Base-by-base conservation (phyloP, 768 basidiomycete genomes). In the Amanita rubescens region DNA sequence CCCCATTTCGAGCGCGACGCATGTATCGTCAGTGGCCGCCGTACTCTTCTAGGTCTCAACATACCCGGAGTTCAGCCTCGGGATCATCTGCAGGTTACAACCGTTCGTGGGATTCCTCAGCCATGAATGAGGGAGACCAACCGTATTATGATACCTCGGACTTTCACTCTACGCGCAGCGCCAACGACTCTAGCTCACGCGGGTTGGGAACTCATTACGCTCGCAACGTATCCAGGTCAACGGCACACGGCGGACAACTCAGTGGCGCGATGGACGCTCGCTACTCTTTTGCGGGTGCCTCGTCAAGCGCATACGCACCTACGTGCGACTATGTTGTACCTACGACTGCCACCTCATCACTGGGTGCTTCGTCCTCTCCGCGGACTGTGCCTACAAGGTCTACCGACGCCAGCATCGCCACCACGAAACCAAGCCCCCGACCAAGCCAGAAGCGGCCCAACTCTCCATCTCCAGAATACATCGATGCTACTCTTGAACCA, bases 401-500 rank as follows among this genome's bases (percentile, higher is more conserved):
- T 51, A 33, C 15, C 25, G 17, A 1, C 12, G 32, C 47, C 34
- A 35, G 14, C 20, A 19, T 34, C 35, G 10, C 39, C 38, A 38
- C 41, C 14, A 42, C 19, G n/a, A 17, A 11, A 12, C 25, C 32
- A 9, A 10, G 19, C 39, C 14, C 39, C 9, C 41, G 11, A 33
- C 41, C 10, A 19, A 35, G 12, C 14, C 14, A 20, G 19, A 15
- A 46, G 11, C 56, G 32, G 14, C 42, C 17, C 19, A 32, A 11
- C 15, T 44, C 35, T n/a, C 52, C 52, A 35, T 25, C 52, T 14
- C 43, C 30, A 4, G 65, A 69, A 45, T 75, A 76, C 56, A 53
- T 73, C 15, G 15, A 51, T 32, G 60, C 61, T 5, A 66, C 73
- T 2, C 56, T 60, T 0, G 54, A 64, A 32, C 64, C 68, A 0